phyloP scores from a whole-genome alignment of 306 rosid genomes.

The Castanea mollissima region DNA sequence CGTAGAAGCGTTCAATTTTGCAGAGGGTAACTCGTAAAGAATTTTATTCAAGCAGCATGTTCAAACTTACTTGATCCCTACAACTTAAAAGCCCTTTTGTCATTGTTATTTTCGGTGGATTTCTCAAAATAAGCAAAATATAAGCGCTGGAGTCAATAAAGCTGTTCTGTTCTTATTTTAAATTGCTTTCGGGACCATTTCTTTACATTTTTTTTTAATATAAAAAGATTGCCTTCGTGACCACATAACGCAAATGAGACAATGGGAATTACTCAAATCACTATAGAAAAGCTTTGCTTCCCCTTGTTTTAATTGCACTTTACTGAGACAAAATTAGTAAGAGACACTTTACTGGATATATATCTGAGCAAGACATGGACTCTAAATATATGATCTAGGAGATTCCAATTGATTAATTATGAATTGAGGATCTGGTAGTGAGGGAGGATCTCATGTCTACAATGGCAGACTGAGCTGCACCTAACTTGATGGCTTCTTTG shows the following conservation, averaged over 20 bases:
- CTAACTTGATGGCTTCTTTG: conserved; percentile 88
- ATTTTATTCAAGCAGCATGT: too few species aligned
- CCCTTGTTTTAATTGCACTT: conserved; percentile 3
- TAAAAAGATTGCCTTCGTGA: neutral
- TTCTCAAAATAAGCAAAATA: too few species aligned
- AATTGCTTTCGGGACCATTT: too few species aligned
- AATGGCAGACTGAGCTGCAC: conserved; percentile 87
- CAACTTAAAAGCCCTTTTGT: too few species aligned
- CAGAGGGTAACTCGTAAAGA: too few species aligned
- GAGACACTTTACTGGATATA: conserved; percentile 14
- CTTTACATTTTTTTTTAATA: neutral
- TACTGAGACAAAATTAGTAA: conserved; percentile 21
- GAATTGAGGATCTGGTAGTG: conserved; percentile 79
- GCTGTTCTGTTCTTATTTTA: too few species aligned
- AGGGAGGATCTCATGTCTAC: conserved; percentile 99
- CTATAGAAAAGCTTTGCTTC: conserved; percentile 4
- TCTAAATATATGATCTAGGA: neutral
- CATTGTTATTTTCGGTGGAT: too few species aligned
- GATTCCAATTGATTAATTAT: conserved; percentile 30
- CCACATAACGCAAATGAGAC: neutral
- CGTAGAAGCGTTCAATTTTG: too few species aligned
- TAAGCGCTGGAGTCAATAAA: too few species aligned
- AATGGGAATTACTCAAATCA: neutral
- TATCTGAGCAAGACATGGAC: conserved; percentile 10
- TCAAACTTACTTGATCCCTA: too few species aligned